These are phyloP conservation scores for Collariella sp. DNA, from an alignment of 495 filamentous ascomycete genomes.

Conservation along the genomic window DNA sequence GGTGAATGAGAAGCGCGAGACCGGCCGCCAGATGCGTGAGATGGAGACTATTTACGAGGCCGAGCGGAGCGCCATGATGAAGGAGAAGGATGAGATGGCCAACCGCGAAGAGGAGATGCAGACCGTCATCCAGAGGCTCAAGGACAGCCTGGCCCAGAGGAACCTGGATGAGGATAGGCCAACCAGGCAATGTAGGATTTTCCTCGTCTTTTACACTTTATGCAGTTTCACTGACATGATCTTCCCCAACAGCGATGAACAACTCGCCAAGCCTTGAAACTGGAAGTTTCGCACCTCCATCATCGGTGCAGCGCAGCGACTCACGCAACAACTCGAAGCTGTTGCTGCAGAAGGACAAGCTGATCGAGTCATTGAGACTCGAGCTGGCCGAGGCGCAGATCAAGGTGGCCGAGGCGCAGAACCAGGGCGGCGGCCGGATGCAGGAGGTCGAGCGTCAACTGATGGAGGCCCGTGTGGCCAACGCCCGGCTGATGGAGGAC, in stretches of 20 bases:
- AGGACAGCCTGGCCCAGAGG: constrained; percentile 74
- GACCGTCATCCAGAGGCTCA: constrained; percentile 75
- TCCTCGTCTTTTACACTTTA: not conserved
- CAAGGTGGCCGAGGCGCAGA: constrained; percentile 90
- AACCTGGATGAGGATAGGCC: constrained; percentile 55
- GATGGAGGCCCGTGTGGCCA: constrained; percentile 84
- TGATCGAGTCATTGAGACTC: constrained; percentile 84
- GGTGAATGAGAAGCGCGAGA: constrained; percentile 70
- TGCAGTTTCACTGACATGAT: constrained; percentile 4
- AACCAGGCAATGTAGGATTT: constrained; percentile 59
- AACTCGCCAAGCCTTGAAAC: constrained; percentile 49
- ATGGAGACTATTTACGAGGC: constrained; percentile 83
- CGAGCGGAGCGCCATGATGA: constrained; percentile 76
- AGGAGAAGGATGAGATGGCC: constrained; percentile 82
- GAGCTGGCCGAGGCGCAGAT: constrained; percentile 93
- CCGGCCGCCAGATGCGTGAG: constrained; percentile 71
- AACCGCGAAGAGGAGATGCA: constrained; percentile 84
- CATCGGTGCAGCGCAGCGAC: constrained; percentile 67
- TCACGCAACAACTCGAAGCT: constrained; percentile 81
- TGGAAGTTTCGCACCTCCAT: constrained; percentile 81
- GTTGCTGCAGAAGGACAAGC: constrained; percentile 85
- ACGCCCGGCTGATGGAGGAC: constrained; percentile 93
- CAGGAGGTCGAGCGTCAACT: constrained; percentile 82
- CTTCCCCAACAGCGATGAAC: constrained; percentile 37
- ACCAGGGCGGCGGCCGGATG: constrained; percentile 73